These are phyloP conservation scores for Fusarium sacchari DNA, from an alignment of 2,329 filamentous ascomycete genomes.

Conservation along the genomic window DNA sequence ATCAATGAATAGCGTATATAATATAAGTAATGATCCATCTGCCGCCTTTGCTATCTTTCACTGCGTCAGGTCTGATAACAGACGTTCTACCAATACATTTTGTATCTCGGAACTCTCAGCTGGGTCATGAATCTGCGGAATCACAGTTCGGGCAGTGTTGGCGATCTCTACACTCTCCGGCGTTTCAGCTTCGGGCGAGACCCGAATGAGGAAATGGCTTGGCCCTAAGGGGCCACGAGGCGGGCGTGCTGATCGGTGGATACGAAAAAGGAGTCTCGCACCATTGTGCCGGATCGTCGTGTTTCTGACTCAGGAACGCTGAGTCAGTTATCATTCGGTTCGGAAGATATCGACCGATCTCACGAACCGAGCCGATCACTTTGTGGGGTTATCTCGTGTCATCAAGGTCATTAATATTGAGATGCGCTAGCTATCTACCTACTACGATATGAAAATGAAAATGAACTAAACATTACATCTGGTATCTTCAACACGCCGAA, in stretches of 20 bases:
- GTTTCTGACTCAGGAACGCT: neutral
- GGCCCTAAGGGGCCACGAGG: too few relatives aligned
- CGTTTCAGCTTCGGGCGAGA: neutral
- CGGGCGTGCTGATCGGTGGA: neutral
- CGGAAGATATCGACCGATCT: neutral
- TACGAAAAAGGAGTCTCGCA: neutral
- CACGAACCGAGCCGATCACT: neutral
- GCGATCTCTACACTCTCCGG: neutral
- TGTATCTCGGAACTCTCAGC: neutral
- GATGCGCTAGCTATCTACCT: neutral
- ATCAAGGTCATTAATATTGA: neutral
- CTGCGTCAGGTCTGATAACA: too few relatives aligned
- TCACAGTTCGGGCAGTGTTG: neutral
- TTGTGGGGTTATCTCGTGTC: neutral
- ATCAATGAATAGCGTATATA: too few relatives aligned
- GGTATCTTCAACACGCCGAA: neutral
- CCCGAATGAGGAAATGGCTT: neutral
- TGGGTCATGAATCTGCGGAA: rapidly evolving
- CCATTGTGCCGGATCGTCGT: neutral
- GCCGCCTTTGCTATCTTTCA: too few relatives aligned
- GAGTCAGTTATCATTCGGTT: neutral
- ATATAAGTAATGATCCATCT: too few relatives aligned
- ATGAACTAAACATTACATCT: neutral
- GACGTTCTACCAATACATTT: too few relatives aligned
- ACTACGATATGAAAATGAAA: neutral